phyloP scores from a whole-genome alignment of 345 rosid species.

The Moringa oleifera region DNA sequence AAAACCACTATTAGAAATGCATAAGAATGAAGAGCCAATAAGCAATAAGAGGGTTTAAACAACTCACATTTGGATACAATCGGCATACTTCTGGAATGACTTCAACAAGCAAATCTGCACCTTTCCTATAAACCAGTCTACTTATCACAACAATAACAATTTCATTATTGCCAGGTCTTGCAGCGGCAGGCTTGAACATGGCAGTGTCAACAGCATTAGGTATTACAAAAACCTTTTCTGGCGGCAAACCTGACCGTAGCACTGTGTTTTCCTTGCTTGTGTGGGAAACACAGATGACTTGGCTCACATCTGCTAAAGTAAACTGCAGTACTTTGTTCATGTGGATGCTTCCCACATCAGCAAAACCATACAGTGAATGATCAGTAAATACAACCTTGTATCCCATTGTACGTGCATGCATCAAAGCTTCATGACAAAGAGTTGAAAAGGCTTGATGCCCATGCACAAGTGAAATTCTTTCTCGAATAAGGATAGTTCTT shows the following conservation, averaged over 20 bases:
- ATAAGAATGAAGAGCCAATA: too few species aligned
- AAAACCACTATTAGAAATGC: not conserved
- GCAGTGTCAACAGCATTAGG: conserved; percentile 99
- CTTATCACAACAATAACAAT: conserved; percentile 87
- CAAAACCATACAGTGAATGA: conserved; percentile 88
- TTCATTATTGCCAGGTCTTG: conserved; percentile 45
- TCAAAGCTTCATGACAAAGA: conserved; percentile 92
- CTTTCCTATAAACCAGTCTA: conserved; percentile 91
- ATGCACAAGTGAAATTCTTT: conserved; percentile 77
- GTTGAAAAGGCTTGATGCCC: conserved; percentile 98
- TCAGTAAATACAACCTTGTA: conserved; percentile 89
- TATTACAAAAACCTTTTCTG: conserved; percentile 76
- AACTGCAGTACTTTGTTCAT: conserved; percentile 97
- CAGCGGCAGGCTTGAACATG: conserved; percentile 79
- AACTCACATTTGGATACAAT: conserved; percentile 69
- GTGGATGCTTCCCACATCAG: conserved; percentile 95
- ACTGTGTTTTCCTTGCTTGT: conserved; percentile 97
- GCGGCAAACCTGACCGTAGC: conserved; percentile 79
- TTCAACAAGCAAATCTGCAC: conserved; percentile 95
- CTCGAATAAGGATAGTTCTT: conserved; percentile 73
- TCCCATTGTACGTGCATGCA: conserved; percentile 94
- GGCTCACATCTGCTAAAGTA: conserved; percentile 90
- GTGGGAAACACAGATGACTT: conserved; percentile 95
- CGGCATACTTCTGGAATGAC: conserved; percentile 89
- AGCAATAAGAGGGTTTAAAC: not conserved